Conservation (phyloP, 768 basidiomycete genomes). For the Lanmaoa pseudosensibilis region DNA sequence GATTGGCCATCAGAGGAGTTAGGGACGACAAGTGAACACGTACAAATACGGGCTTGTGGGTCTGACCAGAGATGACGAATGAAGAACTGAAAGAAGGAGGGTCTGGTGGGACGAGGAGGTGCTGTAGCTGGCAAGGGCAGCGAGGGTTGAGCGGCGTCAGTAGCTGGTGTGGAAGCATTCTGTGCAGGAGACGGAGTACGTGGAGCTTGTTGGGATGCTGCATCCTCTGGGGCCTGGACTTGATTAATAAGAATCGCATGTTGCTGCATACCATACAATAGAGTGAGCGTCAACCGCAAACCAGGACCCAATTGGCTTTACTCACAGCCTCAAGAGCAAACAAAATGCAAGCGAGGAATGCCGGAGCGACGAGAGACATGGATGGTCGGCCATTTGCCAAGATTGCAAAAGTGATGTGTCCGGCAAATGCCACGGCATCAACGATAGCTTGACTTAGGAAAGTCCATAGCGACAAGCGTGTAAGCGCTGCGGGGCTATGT, state of each 20-base stretch:
- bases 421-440: slow-evolving; percentile 84
- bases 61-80: slow-evolving; percentile 63
- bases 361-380: slow-evolving; percentile 77
- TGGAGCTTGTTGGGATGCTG: slow-evolving; percentile 32
- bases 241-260: slow-evolving; percentile 78
- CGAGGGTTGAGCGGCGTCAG: slow-evolving; percentile 12
- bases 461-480: slow-evolving; percentile 79
- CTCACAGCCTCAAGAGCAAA: slow-evolving; percentile 83
- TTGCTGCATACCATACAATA: slow-evolving; percentile 52
- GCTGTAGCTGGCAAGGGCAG: slow-evolving; percentile 22
- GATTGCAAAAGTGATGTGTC: slow-evolving; percentile 86
- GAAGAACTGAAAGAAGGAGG: slow-evolving; percentile 48
- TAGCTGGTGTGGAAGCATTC: slow-evolving; percentile 2
- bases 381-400: slow-evolving; percentile 81
- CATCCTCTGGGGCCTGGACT: slow-evolving; percentile 78
- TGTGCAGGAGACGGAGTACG: slow-evolving; percentile 7
- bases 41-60: slow-evolving; percentile 72
- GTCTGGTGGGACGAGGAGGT: slow-evolving; percentile 15
- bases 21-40: slow-evolving; percentile 21
- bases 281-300: background rate
- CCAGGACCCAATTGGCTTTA: slow-evolving; percentile 5
- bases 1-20: background rate
- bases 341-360: slow-evolving; percentile 77
- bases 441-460: slow-evolving; percentile 78
- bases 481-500: slow-evolving; percentile 75